Evolutionary conservation across 495 filamentous ascomycete species (phyloP).

Genomic region (Articulospora tetracladia): DNA sequence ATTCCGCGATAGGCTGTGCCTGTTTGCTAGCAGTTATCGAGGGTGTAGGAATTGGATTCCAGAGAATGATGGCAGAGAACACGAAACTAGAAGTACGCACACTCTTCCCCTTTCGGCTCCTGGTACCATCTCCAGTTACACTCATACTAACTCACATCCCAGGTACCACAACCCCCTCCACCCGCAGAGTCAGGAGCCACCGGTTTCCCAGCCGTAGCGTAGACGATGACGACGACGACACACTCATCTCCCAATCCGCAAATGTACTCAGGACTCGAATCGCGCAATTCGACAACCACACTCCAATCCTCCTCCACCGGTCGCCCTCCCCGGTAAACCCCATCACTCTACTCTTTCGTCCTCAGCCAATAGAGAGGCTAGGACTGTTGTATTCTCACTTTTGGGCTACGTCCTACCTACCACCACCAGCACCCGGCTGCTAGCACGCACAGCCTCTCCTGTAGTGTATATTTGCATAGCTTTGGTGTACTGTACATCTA

Average conservation of each 20-base stretch:
- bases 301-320: background rate
- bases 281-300: background rate
- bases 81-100: slow-evolving; percentile 65
- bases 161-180: slow-evolving; percentile 24
- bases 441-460: slow-evolving; percentile 2
- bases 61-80: slow-evolving; percentile 91
- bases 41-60: slow-evolving; percentile 95
- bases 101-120: background rate
- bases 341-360: slow-evolving; percentile 26
- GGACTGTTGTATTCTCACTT: slow-evolving; percentile 23
- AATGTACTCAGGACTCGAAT: too few relatives aligned
- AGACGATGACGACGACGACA: background rate
- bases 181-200: slow-evolving; percentile 24
- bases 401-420: slow-evolving; percentile 19
- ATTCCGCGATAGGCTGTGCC: slow-evolving; percentile 93
- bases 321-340: slow-evolving; percentile 9
- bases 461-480: slow-evolving; percentile 18
- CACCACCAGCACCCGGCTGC: background rate
- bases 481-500: slow-evolving; percentile 19
- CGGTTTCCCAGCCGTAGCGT: slow-evolving; percentile 25
- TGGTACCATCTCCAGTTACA: background rate
- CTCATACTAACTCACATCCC: slow-evolving; percentile 1
- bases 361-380: slow-evolving; percentile 15
- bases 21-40: slow-evolving; percentile 94
- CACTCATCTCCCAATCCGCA: background rate